Evolutionary conservation across 2,329 filamentous ascomycete genomes (phyloP).

Genomic region (Amylocarpus encephaloides): DNA sequence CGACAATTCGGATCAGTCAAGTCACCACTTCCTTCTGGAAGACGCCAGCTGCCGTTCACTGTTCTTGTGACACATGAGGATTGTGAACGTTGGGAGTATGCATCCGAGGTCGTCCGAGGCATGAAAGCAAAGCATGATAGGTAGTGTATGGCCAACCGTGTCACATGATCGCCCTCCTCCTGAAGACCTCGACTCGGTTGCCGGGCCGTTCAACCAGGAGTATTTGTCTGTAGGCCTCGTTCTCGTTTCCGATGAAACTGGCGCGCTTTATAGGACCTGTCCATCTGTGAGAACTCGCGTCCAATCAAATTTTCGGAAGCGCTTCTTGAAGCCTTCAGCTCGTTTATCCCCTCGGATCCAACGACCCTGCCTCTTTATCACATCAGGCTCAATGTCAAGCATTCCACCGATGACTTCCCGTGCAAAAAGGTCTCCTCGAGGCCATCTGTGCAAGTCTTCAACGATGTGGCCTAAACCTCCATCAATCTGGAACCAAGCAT

Average conservation of each 20-base stretch:
- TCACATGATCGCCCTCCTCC: neutral
- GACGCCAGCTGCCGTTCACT: neutral
- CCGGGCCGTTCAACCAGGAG: neutral
- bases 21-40: neutral
- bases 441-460: constrained; percentile 81
- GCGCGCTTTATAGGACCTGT: constrained; percentile 10
- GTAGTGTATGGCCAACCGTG: no score
- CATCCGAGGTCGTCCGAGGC: neutral
- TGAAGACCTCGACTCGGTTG: neutral
- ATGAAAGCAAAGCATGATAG: no score
- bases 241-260: neutral
- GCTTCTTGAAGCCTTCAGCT: constrained; percentile 71
- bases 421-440: constrained; percentile 85
- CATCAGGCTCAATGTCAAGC: constrained; percentile 71
- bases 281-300: constrained; percentile 46
- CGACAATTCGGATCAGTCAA: neutral
- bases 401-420: constrained; percentile 89
- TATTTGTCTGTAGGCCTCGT: neutral
- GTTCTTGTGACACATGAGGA: neutral
- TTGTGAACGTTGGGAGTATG: neutral
- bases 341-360: constrained; percentile 64
- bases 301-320: constrained; percentile 94
- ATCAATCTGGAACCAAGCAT: constrained; percentile 91
- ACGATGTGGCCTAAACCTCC: constrained; percentile 90
- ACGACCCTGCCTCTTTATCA: constrained; percentile 83